Evolutionary conservation across 768 basidiomycete genomes (phyloP).

Genomic region (Mycena polygramma): DNA sequence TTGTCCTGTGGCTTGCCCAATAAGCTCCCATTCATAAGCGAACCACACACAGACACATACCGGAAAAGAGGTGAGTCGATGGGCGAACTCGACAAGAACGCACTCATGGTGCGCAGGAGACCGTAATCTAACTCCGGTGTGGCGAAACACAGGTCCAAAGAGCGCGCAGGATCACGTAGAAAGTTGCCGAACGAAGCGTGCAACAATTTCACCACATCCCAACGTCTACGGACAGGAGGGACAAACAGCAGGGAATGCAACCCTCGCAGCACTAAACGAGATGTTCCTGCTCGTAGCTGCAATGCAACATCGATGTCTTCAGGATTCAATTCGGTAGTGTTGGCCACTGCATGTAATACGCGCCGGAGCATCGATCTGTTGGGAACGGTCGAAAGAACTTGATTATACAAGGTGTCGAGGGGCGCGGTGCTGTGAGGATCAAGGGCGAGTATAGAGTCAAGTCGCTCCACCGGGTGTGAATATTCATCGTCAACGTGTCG

Average conservation of each 20-base stretch:
- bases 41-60: neutral
- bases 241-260: slow-evolving; percentile 17
- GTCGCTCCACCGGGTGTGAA: slow-evolving; percentile 20
- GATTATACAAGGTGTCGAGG: slow-evolving; percentile 19
- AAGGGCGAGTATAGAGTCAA: slow-evolving; percentile 4
- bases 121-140: neutral
- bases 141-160: neutral
- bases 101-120: neutral
- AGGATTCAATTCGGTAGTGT: neutral
- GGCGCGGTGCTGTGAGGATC: slow-evolving; percentile 19
- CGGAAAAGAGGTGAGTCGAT: neutral
- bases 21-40: neutral
- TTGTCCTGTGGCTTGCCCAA: neutral
- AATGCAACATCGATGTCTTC: slow-evolving; percentile 25
- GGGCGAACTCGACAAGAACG: neutral
- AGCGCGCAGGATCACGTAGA: slow-evolving; percentile 5
- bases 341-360: slow-evolving; percentile 5
- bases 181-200: slow-evolving; percentile 17
- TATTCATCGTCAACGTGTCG: slow-evolving; percentile 22
- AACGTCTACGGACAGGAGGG: neutral
- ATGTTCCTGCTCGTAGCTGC: slow-evolving; percentile 4
- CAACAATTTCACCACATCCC: neutral
- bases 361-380: neutral
- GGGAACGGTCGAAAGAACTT: neutral
- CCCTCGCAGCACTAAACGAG: slow-evolving; percentile 11